Evolutionary conservation across 257 asterid species (phyloP).

Genomic region (Anisodus acutangulus): DNA sequence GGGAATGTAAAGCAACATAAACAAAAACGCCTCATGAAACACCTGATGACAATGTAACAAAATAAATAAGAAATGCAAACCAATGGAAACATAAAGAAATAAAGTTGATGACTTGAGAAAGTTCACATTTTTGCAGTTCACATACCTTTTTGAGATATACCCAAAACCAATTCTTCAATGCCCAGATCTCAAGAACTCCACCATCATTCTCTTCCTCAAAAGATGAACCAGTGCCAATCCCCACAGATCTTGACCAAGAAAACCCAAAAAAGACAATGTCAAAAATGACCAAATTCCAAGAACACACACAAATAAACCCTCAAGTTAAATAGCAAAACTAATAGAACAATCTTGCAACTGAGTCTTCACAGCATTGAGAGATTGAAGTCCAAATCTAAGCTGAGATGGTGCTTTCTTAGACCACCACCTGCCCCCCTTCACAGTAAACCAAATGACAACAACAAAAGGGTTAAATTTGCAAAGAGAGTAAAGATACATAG

Average conservation of each 20-base stretch:
- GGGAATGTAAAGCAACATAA: slow-evolving; percentile 21
- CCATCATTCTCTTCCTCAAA: slow-evolving; percentile 35
- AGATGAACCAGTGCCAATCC: slow-evolving; percentile 31
- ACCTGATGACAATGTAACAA: slow-evolving; percentile 19
- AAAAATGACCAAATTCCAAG: slow-evolving; percentile 46
- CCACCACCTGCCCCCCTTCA: slow-evolving; percentile 37
- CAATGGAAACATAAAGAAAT: slow-evolving; percentile 17
- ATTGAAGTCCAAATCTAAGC: slow-evolving; percentile 47
- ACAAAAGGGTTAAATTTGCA: slow-evolving; percentile 52
- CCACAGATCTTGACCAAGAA: slow-evolving; percentile 61
- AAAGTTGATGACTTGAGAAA: neutral
- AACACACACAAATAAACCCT: slow-evolving; percentile 33
- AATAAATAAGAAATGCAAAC: slow-evolving; percentile 26
- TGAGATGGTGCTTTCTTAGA: slow-evolving; percentile 36
- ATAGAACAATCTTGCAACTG: slow-evolving; percentile 32
- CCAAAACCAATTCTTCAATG: slow-evolving; percentile 44
- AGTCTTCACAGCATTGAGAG: slow-evolving; percentile 45
- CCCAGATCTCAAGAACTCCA: slow-evolving; percentile 70
- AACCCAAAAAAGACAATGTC: slow-evolving; percentile 24
- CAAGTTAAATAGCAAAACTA: slow-evolving; percentile 39
- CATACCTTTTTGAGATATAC: slow-evolving; percentile 54
- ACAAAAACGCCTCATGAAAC: neutral
- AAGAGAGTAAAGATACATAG: slow-evolving; percentile 49
- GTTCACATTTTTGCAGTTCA: slow-evolving; percentile 21
- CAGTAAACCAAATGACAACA: slow-evolving; percentile 50